phyloP scores from a whole-genome alignment of 179 eudicot genomes.

The Sideroxylon spinosum region DNA sequence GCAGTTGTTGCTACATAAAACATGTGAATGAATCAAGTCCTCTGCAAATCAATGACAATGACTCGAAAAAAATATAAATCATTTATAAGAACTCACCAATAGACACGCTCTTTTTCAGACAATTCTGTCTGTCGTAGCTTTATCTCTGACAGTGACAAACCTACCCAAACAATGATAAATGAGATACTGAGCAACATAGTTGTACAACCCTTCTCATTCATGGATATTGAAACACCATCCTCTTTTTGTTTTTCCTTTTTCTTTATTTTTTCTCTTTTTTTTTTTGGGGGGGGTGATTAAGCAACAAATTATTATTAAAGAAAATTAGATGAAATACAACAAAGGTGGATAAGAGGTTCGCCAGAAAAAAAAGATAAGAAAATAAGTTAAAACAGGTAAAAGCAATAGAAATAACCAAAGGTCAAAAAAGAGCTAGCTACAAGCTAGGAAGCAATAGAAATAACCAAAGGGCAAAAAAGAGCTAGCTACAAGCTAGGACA shows the following conservation, averaged over 20 bases:
- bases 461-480: no score
- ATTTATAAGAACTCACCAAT: constrained; percentile 33
- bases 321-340: no score
- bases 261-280: no score
- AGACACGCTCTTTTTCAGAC: constrained; percentile 29
- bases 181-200: neutral
- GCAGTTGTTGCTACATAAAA: constrained; percentile 55
- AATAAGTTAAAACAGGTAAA: no score
- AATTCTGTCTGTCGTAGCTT: constrained; percentile 26
- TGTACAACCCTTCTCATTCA: neutral
- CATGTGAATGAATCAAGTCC: constrained; percentile 6
- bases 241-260: neutral
- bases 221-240: neutral
- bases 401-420: no score
- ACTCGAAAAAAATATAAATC: neutral
- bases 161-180: constrained; percentile 27
- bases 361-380: no score
- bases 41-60: neutral
- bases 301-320: no score
- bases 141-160: constrained; percentile 33
- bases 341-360: no score
- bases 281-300: no score
- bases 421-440: no score
- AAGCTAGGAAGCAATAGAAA: no score
- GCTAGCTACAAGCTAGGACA: no score